phyloP scores from a whole-genome alignment of 257 asterid species.

The Przewalskia tangutica region DNA sequence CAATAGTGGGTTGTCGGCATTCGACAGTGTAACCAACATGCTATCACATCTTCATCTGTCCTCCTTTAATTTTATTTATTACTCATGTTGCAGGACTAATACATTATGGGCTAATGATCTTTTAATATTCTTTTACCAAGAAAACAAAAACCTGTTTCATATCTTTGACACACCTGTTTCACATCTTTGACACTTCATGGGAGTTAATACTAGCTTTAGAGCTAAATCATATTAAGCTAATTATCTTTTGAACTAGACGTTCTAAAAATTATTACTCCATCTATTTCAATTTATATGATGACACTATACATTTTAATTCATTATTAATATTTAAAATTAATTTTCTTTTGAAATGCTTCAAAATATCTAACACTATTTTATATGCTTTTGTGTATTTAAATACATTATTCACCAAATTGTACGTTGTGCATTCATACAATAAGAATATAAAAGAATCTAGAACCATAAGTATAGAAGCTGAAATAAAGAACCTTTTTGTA shows the following conservation, averaged over 20 bases:
- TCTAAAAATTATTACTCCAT: too few species aligned
- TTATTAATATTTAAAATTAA: too few species aligned
- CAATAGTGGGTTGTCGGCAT: background rate
- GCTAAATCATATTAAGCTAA: background rate
- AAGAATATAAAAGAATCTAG: background rate
- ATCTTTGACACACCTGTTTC: background rate
- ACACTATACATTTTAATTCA: too few species aligned
- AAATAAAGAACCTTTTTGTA: background rate
- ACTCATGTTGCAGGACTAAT: background rate
- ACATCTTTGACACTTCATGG: background rate
- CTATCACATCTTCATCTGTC: background rate
- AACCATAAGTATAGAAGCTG: background rate
- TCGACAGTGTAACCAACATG: constrained; percentile 1
- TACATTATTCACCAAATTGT: too few species aligned
- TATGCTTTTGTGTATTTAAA: too few species aligned
- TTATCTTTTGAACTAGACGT: too few species aligned
- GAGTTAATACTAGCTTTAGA: background rate
- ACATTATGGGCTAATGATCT: background rate
- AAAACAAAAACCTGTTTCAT: too few species aligned
- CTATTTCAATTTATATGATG: too few species aligned
- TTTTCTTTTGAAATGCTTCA: too few species aligned
- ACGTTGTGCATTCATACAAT: too few species aligned
- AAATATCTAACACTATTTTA: too few species aligned
- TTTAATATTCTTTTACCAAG: background rate
- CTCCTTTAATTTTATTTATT: background rate